Evolutionary conservation across 768 basidiomycete genomes (phyloP).

Genomic region (Lyophyllum semitale): DNA sequence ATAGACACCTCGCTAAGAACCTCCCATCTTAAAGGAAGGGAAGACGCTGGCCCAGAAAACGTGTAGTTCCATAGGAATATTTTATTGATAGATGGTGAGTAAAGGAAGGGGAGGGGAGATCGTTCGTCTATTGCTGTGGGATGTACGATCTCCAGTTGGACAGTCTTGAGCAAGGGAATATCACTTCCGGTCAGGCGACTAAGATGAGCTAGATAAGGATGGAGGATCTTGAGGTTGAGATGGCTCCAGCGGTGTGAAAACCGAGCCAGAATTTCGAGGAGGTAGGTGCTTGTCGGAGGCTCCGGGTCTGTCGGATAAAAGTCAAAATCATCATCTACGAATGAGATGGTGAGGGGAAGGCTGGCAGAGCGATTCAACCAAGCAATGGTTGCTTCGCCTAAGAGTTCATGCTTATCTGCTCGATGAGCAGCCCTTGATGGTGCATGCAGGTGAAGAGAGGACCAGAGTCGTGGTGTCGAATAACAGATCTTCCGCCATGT

Average conservation of each 20-base stretch:
- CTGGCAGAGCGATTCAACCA: not conserved
- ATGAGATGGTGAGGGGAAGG: not conserved
- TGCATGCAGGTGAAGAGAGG: constrained; percentile 4
- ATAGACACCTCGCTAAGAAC: not conserved
- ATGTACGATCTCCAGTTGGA: not conserved
- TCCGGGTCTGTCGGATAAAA: too few species aligned
- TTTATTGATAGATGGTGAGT: not conserved
- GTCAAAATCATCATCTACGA: not conserved
- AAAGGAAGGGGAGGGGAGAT: not conserved
- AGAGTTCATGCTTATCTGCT: not conserved
- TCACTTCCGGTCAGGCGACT: not conserved
- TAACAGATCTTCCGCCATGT: constrained; percentile 5
- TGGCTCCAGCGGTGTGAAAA: not conserved
- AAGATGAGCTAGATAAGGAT: not conserved
- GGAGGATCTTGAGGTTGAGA: not conserved
- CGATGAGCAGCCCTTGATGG: not conserved
- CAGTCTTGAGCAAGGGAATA: not conserved
- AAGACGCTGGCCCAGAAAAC: not conserved
- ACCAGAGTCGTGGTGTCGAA: constrained; percentile 7
- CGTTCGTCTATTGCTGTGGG: not conserved
- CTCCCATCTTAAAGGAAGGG: not conserved
- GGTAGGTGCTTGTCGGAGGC: not conserved
- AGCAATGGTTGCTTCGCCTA: not conserved
- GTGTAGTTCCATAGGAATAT: not conserved
- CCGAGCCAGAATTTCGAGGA: not conserved